These are phyloP conservation scores for Circinella umbellata DNA, from an alignment of 371 early-diverging fungal genomes.

Conservation along the genomic window DNA sequence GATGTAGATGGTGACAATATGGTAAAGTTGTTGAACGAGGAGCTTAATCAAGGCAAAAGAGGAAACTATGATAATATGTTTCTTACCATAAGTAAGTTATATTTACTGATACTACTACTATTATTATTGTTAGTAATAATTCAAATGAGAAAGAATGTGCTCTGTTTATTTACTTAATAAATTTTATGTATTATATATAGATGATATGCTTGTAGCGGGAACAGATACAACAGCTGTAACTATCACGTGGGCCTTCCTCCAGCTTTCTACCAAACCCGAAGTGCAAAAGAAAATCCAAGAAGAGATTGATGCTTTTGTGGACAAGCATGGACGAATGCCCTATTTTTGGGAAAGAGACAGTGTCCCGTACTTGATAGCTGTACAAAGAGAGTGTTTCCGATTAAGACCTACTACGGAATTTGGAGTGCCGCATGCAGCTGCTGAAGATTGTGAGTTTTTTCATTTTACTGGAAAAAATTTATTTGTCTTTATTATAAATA, in stretches of 20 bases:
- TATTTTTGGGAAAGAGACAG: conserved; percentile 17
- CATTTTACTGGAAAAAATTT: too few species aligned
- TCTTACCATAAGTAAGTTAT: background rate
- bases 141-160: background rate
- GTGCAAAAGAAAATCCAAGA: conserved; percentile 20
- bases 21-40: background rate
- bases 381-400: conserved; percentile 24
- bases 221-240: conserved; percentile 21
- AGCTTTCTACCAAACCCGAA: conserved; percentile 19
- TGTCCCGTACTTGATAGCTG: conserved; percentile 17
- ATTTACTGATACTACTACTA: too few species aligned
- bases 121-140: background rate
- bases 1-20: background rate
- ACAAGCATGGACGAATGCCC: conserved; percentile 16
- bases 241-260: conserved; percentile 15
- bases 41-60: background rate
- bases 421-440: conserved; percentile 14
- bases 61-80: background rate
- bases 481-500: too few species aligned
- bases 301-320: conserved; percentile 21
- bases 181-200: background rate
- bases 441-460: conserved; percentile 19
- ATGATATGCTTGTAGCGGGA: conserved; percentile 21
- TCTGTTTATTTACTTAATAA: background rate
- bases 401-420: conserved; percentile 10